These are phyloP conservation scores for Purshia tridentata DNA, from an alignment of 306 rosid genomes.

Conservation along the genomic window DNA sequence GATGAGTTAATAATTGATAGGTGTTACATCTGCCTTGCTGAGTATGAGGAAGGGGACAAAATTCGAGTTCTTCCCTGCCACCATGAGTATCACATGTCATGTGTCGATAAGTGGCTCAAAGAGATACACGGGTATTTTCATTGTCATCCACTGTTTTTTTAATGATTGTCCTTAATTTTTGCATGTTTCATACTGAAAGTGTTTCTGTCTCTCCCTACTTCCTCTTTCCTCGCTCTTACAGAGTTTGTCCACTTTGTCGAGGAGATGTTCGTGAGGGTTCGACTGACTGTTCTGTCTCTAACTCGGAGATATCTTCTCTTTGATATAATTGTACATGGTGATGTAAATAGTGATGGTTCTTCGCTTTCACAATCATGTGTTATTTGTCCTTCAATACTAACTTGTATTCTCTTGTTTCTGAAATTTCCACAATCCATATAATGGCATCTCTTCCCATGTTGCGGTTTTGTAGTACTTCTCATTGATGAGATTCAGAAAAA, in stretches of 20 bases:
- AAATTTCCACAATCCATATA: neutral
- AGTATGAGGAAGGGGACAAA: conserved; percentile 91
- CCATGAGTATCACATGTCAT: conserved; percentile 86
- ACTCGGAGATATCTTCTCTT: conserved; percentile 51
- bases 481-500: conserved; percentile 9
- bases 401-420: conserved; percentile 18
- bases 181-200: neutral
- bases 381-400: neutral
- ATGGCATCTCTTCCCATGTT: conserved; percentile 13
- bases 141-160: conserved; percentile 11
- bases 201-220: neutral
- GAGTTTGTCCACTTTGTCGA: conserved; percentile 95
- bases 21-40: conserved; percentile 94
- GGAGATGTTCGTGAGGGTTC: conserved; percentile 82
- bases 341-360: conserved; percentile 44
- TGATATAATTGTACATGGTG: conserved; percentile 45
- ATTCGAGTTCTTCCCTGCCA: conserved; percentile 91
- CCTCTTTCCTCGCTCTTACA: conserved; percentile 32
- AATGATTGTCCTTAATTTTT: neutral
- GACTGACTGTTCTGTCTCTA: conserved; percentile 43
- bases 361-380: conserved; percentile 6
- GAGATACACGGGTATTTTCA: conserved; percentile 86
- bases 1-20: conserved; percentile 36
- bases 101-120: conserved; percentile 97
- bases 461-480: conserved; percentile 7